Evolutionary conservation across 805 yeast species (phyloP).

Genomic region (Saccharomyces mikatae): DNA sequence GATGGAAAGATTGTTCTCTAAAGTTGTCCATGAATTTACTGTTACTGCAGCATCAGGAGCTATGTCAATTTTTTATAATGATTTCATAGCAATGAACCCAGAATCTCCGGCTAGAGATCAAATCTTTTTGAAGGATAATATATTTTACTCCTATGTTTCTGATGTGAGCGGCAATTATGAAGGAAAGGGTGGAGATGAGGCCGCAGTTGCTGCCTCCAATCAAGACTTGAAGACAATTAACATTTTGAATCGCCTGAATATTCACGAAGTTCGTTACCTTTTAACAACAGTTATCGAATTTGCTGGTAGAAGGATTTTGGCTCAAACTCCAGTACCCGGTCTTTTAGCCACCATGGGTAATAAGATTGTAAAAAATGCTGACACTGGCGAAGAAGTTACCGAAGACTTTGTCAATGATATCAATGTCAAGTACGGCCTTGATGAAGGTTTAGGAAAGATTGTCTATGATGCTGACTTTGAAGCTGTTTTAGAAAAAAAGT

Average conservation of each 20-base stretch:
- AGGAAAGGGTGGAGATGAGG: conserved; percentile 70
- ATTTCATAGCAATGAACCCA: conserved; percentile 74
- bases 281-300: conserved; percentile 84
- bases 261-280: conserved; percentile 56
- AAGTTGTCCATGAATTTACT: conserved; percentile 68
- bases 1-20: conserved; percentile 67
- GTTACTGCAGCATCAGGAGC: conserved; percentile 74
- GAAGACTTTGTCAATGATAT: conserved; percentile 32
- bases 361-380: conserved; percentile 33
- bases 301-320: conserved; percentile 78
- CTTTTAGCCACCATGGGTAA: conserved; percentile 36
- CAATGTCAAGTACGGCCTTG: conserved; percentile 66
- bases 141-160: conserved; percentile 75
- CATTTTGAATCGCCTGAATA: conserved; percentile 57
- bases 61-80: conserved; percentile 63
- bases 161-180: conserved; percentile 53
- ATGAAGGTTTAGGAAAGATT: conserved; percentile 49
- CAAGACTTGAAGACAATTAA: conserved; percentile 74
- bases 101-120: conserved; percentile 52
- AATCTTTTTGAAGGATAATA: conserved; percentile 71
- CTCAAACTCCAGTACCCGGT: conserved; percentile 96
- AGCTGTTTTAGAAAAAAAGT: conserved; percentile 42
- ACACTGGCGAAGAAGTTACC: conserved; percentile 34
- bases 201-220: conserved; percentile 69
- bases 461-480: conserved; percentile 46